Percentiles rank a stretch among this genome's conserved stretches.
Conservation (phyloP, 208 protist genomes). For the Blastocrithidia nonstop region DNA sequence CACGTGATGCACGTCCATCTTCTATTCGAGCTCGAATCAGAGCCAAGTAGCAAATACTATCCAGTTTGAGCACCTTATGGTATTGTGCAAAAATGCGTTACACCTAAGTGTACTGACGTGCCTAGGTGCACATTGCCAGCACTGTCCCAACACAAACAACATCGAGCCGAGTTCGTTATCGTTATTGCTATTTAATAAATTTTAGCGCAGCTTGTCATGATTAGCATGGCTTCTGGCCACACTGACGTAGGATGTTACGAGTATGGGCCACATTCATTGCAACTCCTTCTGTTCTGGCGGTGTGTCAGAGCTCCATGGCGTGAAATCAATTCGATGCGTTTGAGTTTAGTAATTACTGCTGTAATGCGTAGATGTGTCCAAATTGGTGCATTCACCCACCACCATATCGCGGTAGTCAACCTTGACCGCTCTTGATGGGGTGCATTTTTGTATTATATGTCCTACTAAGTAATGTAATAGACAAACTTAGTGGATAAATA, state of each 20-base stretch:
- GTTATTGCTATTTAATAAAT: constrained; percentile 40
- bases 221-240: constrained; percentile 27
- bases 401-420: constrained; percentile 59
- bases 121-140: constrained; percentile 44
- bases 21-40: constrained; percentile 37
- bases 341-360: constrained; percentile 66
- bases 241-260: constrained; percentile 64
- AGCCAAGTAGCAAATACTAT: constrained; percentile 67
- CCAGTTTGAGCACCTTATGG: constrained; percentile 37
- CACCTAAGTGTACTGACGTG: constrained; percentile 13
- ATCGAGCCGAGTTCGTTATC: constrained; percentile 50
- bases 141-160: constrained; percentile 47
- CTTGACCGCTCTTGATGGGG: constrained; percentile 39
- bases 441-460: constrained; percentile 22
- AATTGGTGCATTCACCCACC: constrained; percentile 86
- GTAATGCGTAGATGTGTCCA: constrained; percentile 76
- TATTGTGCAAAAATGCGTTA: constrained; percentile 38
- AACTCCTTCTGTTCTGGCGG: constrained; percentile 60
- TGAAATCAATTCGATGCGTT: constrained; percentile 64
- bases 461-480: too few species aligned
- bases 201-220: constrained; percentile 53
- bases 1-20: constrained; percentile 12
- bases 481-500: too few species aligned
- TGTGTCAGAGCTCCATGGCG: constrained; percentile 72
- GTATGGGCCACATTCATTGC: constrained; percentile 61